phyloP scores from a whole-genome alignment of 805 yeast genomes.

The Cyberlindnera suaveolens region DNA sequence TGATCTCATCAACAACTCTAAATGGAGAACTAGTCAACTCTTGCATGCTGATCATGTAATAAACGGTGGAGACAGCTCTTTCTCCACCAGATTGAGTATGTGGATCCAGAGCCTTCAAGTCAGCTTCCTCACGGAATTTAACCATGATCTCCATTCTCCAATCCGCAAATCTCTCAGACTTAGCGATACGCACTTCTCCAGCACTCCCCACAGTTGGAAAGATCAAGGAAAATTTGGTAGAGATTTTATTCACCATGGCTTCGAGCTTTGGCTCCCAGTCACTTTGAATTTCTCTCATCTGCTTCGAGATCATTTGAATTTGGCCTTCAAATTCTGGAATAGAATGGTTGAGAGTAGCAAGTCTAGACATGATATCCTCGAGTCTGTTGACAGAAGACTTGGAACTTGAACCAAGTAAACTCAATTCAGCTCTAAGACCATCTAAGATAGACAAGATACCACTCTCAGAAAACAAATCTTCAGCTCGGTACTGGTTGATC shows the following conservation, averaged over 20 bases:
- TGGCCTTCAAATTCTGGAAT: conserved; percentile 18
- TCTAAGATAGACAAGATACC: conserved; percentile 35
- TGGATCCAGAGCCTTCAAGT: conserved; percentile 67
- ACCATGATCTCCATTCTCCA: conserved; percentile 87
- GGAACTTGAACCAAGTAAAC: conserved; percentile 30
- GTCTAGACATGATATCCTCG: conserved; percentile 22
- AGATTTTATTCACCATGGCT: conserved; percentile 46
- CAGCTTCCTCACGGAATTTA: conserved; percentile 73
- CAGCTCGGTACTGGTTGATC: conserved; percentile 32
- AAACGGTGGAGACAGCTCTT: conserved; percentile 89
- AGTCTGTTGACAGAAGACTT: conserved; percentile 31
- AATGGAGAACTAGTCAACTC: conserved; percentile 85
- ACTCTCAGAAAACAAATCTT: conserved; percentile 32
- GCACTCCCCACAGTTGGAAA: conserved; percentile 77
- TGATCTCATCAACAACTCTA: conserved; percentile 94
- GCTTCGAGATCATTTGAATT: conserved; percentile 16
- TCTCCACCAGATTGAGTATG: conserved; percentile 97
- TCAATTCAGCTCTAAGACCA: conserved; percentile 40
- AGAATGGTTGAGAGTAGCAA: conserved; percentile 17
- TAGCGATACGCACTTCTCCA: conserved; percentile 66
- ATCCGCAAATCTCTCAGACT: conserved; percentile 48
- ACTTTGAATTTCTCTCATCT: conserved; percentile 33
- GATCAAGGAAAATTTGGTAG: conserved; percentile 56
- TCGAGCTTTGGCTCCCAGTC: conserved; percentile 62
- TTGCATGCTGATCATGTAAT: conserved; percentile 86